phyloP scores from a whole-genome alignment of 1,284 basidiomycete genomes.

The Leccinum pachyderme region DNA sequence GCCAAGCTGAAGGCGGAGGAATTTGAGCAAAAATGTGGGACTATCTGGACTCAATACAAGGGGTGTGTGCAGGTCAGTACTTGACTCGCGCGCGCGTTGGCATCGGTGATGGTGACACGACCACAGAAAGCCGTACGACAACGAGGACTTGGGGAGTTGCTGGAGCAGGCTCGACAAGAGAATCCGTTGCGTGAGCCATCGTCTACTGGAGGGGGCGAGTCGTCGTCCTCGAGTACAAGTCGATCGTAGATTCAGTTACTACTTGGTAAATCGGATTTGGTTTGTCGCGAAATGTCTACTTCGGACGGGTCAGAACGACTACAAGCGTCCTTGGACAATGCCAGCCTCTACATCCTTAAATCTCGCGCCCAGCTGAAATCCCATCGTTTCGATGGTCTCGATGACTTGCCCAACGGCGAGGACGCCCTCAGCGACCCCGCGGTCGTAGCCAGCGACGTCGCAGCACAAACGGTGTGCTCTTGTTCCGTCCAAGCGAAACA shows the following conservation, averaged over 20 bases:
- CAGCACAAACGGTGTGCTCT: constrained; percentile 26
- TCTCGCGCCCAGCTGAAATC: constrained; percentile 24
- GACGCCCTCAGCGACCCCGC: constrained; percentile 32
- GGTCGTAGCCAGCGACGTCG: constrained; percentile 32
- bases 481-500: neutral
- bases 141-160: constrained; percentile 72
- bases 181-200: constrained; percentile 67
- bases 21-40: constrained; percentile 81
- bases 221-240: constrained; percentile 12
- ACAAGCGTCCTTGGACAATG: constrained; percentile 27
- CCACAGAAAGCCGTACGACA: constrained; percentile 77
- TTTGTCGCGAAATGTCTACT: constrained; percentile 19
- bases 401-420: constrained; percentile 24
- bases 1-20: constrained; percentile 66
- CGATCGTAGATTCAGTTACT: neutral
- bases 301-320: constrained; percentile 24
- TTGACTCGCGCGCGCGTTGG: neutral
- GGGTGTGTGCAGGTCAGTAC: constrained; percentile 69
- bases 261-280: neutral
- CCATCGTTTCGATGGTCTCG: constrained; percentile 31
- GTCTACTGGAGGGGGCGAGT: constrained; percentile 12
- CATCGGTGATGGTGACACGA: constrained; percentile 2
- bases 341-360: constrained; percentile 25
- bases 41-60: constrained; percentile 77
- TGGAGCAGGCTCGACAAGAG: constrained; percentile 79